phyloP scores from a whole-genome alignment of 108 stramenopile genomes.

The Conticribra guillardii region DNA sequence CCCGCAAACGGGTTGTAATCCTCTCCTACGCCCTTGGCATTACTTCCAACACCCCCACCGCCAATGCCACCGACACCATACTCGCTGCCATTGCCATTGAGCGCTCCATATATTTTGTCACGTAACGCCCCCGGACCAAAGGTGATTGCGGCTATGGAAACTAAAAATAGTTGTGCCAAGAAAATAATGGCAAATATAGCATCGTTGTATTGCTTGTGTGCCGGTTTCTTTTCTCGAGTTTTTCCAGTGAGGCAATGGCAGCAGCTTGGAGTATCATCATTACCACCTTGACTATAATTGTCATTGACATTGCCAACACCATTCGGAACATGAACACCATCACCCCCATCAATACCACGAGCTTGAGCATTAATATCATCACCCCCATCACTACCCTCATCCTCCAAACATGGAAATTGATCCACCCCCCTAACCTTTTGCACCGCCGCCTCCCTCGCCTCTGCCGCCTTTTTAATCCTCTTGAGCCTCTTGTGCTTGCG shows the following conservation, averaged over 20 bases:
- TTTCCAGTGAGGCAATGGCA: no score
- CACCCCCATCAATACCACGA: neutral
- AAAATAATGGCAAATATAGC: constrained; percentile 23
- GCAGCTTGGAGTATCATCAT: no score
- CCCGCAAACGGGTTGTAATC: constrained; percentile 48
- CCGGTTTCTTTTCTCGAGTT: no score
- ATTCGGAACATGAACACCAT: neutral
- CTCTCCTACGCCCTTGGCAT: no score
- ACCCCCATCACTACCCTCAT: neutral
- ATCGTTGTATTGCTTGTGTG: constrained; percentile 18
- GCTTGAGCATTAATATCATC: neutral
- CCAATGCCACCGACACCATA: no score
- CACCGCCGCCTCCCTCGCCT: constrained; percentile 35
- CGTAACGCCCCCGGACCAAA: constrained; percentile 32
- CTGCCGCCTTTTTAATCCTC: constrained; percentile 37
- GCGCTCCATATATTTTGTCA: constrained; percentile 16
- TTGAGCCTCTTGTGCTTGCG: constrained; percentile 23
- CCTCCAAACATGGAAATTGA: neutral
- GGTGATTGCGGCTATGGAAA: constrained; percentile 25
- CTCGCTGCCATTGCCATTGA: neutral
- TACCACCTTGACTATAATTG: no score
- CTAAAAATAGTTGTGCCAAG: constrained; percentile 25
- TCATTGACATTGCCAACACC: no score
- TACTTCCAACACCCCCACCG: no score
- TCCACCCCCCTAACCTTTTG: constrained; percentile 36